Base-by-base conservation (phyloP, 345 rosid genomes). In the Murraya koenigii region DNA sequence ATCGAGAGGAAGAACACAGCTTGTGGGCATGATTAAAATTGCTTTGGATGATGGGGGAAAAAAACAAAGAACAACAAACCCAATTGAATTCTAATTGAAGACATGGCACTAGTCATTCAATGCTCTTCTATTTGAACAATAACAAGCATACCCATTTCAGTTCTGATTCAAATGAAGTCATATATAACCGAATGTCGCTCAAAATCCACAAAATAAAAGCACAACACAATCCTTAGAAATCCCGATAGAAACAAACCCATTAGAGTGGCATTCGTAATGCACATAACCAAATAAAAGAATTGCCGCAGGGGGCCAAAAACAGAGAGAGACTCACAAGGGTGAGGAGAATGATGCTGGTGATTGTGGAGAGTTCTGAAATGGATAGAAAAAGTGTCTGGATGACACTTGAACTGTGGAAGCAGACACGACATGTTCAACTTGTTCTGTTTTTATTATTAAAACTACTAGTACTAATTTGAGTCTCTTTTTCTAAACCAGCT, bases 321-420 rank as follows among this genome's bases (percentile, higher is more conserved):
- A 19, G 22, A 33, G 74, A 52, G 76, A 58, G 28, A 72, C 82
- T 81, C 55, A 83, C 83, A 11, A 59, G 76, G 60, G 58, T 64
- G 72, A 14, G 66, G 20, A 66, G 66, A 30, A 49, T 72, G 61
- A 41, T 61, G 38, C 60, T 72, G 72, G 77, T 74, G 80, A 73
- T 82, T 72, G 55, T 66, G 82, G 78, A 84, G 87, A 81, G 89
- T 71, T 77, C 87, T 85, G 88, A 90, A 87, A 39, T 90, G 92
- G 79, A 90, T 73, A 81, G 87, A 83, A 87, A 95, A 88, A 25
- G 87, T 76, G 84, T 86, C 95, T 14, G 97, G 97, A 25, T 87
- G 97, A 82, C 98, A 93, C 89, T 92, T 95, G 89, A 95, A 91
- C 86, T 90, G 97, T 7, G 95, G 98, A 74, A 95, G 85, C 36